phyloP scores from a whole-genome alignment of 192 early-diverging fungal genomes.

The Backusella tuberculispora region DNA sequence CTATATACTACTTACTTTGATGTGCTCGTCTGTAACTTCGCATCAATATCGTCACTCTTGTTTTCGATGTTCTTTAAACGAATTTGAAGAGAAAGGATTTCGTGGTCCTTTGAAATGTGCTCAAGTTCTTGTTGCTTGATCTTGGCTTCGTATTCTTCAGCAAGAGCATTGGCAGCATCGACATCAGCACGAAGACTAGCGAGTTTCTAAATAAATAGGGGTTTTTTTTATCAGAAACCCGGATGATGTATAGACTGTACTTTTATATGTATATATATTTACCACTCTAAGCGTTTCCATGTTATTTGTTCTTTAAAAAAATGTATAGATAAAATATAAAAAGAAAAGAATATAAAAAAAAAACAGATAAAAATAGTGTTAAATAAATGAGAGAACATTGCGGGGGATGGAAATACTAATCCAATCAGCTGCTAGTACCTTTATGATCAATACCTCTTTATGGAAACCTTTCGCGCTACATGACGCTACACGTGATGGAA shows the following conservation, averaged over 20 bases:
- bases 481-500: conserved; percentile 10
- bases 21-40: conserved; percentile 50
- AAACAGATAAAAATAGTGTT: background rate
- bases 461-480: conserved; percentile 11
- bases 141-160: conserved; percentile 63
- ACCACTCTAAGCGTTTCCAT: conserved; percentile 72
- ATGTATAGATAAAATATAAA: background rate
- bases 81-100: conserved; percentile 70
- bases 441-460: conserved; percentile 20
- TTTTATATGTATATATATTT: conserved; percentile 32
- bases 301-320: conserved; percentile 14
- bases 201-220: conserved; percentile 58
- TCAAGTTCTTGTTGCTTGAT: conserved; percentile 65
- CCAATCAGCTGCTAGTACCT: conserved; percentile 11
- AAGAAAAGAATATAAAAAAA: conserved; percentile 25
- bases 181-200: conserved; percentile 64
- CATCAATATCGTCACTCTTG: conserved; percentile 50
- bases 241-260: background rate
- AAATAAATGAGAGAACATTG: background rate
- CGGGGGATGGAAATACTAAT: background rate
- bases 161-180: conserved; percentile 62
- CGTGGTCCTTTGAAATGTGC: conserved; percentile 72
- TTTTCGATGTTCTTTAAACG: conserved; percentile 53
- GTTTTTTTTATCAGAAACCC: background rate
- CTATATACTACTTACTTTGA: conserved; percentile 60